Evolutionary conservation across 192 early-diverging fungal species (phyloP).

Genomic region (Rhizoclosmatium globosum): DNA sequence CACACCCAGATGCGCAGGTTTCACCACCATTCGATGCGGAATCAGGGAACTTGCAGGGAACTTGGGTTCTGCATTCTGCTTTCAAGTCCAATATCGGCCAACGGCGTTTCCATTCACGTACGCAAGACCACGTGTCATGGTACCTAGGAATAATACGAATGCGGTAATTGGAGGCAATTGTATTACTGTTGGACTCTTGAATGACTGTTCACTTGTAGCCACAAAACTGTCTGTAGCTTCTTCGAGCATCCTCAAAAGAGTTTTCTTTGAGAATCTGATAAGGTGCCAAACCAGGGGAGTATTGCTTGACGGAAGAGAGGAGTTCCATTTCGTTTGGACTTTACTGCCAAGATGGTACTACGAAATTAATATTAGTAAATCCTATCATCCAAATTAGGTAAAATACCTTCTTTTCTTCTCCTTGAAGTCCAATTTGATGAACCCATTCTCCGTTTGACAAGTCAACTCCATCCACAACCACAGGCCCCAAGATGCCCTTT

Average conservation of each 20-base stretch:
- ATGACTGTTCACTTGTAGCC: neutral
- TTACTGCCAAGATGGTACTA: too few relatives aligned
- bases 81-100: slow-evolving; percentile 44
- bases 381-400: too few relatives aligned
- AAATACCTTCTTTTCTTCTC: slow-evolving; percentile 26
- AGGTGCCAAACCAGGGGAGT: too few relatives aligned
- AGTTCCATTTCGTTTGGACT: too few relatives aligned
- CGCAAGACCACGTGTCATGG: slow-evolving; percentile 42
- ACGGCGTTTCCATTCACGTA: slow-evolving; percentile 45
- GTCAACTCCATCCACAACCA: slow-evolving; percentile 30
- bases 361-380: too few relatives aligned
- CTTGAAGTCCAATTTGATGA: slow-evolving; percentile 42
- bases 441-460: slow-evolving; percentile 39
- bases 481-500: slow-evolving; percentile 40
- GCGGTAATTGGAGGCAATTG: neutral
- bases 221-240: neutral
- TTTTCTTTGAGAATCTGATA: slow-evolving; percentile 17
- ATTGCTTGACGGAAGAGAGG: too few relatives aligned
- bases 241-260: neutral
- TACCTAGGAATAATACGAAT: slow-evolving; percentile 44
- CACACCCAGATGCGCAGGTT: slow-evolving; percentile 40
- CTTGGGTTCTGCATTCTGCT: slow-evolving; percentile 11
- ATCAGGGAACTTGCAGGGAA: slow-evolving; percentile 23
- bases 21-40: slow-evolving; percentile 3
- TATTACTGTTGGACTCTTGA: neutral